Evolutionary conservation across 2,329 filamentous ascomycete genomes (phyloP).

Genomic region (Taxawa tesnikishii): DNA sequence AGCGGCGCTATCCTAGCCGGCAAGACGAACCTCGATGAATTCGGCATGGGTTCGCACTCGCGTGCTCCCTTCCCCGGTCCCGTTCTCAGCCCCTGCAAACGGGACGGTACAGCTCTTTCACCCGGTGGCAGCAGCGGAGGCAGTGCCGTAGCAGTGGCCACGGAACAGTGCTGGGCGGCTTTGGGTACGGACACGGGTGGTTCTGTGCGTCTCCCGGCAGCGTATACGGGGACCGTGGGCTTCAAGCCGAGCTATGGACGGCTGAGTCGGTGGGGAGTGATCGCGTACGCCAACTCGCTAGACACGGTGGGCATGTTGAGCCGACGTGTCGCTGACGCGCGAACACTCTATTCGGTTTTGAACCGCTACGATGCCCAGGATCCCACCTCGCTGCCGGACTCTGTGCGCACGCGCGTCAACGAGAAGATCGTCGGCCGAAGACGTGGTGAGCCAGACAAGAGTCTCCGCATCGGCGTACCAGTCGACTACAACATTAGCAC

Average conservation of each 20-base stretch:
- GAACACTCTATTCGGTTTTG: constrained; percentile 32
- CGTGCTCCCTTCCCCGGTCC: constrained; percentile 54
- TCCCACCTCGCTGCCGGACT: constrained; percentile 55
- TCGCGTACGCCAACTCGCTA: constrained; percentile 84
- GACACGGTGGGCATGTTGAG: constrained; percentile 79
- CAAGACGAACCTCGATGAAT: constrained; percentile 92
- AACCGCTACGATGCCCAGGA: constrained; percentile 56
- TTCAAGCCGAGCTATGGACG: constrained; percentile 90
- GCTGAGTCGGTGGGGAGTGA: constrained; percentile 72
- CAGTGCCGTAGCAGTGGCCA: constrained; percentile 72
- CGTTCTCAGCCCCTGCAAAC: constrained; percentile 41
- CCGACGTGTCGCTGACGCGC: constrained; percentile 35
- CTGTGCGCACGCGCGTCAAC: constrained; percentile 40
- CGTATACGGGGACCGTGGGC: constrained; percentile 71
- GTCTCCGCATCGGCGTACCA: constrained; percentile 45
- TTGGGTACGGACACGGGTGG: constrained; percentile 91
- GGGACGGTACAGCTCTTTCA: constrained; percentile 34
- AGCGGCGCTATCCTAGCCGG: constrained; percentile 54
- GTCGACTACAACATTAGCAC: constrained; percentile 81
- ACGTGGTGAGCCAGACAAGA: constrained; percentile 4
- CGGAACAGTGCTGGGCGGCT: constrained; percentile 52
- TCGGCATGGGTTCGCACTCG: constrained; percentile 86
- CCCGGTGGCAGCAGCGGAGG: constrained; percentile 88
- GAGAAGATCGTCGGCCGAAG: constrained; percentile 22
- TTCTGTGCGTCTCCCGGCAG: constrained; percentile 74